phyloP scores from a whole-genome alignment of 129 eudicot genomes.

The Lactuca sativa region DNA sequence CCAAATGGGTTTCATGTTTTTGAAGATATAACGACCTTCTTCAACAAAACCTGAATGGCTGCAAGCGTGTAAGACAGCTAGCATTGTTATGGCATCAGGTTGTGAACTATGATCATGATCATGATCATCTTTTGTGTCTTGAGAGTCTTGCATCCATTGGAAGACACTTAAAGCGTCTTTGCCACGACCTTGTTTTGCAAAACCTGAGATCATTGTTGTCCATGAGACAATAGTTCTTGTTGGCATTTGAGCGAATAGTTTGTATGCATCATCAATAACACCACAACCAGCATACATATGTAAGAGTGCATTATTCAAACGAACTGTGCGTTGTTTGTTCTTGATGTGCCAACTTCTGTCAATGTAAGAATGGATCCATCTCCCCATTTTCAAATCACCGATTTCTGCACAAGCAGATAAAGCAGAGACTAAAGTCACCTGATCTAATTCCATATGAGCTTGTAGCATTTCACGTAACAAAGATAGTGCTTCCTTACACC shows the following conservation, averaged over 20 bases:
- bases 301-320: slow-evolving; percentile 56
- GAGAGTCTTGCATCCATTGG: slow-evolving; percentile 39
- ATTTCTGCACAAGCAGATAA: slow-evolving; percentile 77
- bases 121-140: slow-evolving; percentile 1
- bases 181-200: slow-evolving; percentile 67
- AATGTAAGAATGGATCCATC: slow-evolving; percentile 61
- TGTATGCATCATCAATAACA: slow-evolving; percentile 47
- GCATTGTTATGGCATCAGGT: slow-evolving; percentile 58
- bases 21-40: slow-evolving; percentile 49
- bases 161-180: slow-evolving; percentile 58
- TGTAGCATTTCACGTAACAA: slow-evolving; percentile 47
- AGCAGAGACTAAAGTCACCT: slow-evolving; percentile 45
- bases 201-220: slow-evolving; percentile 71
- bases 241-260: slow-evolving; percentile 46
- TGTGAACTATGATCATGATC: neutral
- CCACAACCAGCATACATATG: slow-evolving; percentile 87
- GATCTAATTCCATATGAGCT: slow-evolving; percentile 45
- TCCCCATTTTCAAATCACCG: slow-evolving; percentile 64
- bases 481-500: slow-evolving; percentile 45
- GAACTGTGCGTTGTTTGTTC: slow-evolving; percentile 29
- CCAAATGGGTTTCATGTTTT: slow-evolving; percentile 40
- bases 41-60: slow-evolving; percentile 71
- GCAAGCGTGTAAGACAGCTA: slow-evolving; percentile 66
- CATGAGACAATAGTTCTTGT: slow-evolving; percentile 51
- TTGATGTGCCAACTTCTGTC: slow-evolving; percentile 10